Conservation (phyloP, 345 rosid genomes). For the Acer campestre region DNA sequence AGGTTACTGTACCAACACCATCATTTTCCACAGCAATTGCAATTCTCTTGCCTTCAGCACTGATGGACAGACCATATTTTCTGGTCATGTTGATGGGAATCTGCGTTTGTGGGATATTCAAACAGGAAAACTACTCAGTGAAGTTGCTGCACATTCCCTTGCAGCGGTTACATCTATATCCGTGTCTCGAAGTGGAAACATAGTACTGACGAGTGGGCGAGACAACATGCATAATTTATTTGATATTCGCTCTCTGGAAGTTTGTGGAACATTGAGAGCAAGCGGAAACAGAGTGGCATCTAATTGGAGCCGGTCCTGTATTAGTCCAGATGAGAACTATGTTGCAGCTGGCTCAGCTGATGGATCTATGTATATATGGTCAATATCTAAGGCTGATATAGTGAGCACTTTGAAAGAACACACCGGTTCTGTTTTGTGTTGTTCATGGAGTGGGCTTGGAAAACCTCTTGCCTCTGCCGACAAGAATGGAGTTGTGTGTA, state of each 20-base stretch:
- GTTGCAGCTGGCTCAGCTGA: constrained; percentile 94
- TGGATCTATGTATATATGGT: constrained; percentile 85
- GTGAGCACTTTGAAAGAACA: constrained; percentile 83
- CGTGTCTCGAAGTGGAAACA: constrained; percentile 67
- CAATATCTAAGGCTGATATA: constrained; percentile 68
- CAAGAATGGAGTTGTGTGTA: constrained; percentile 75
- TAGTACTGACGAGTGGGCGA: constrained; percentile 83
- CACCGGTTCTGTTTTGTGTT: constrained; percentile 72
- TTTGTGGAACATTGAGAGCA: constrained; percentile 82
- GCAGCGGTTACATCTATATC: constrained; percentile 82
- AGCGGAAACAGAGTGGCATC: constrained; percentile 82
- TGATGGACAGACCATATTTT: constrained; percentile 90
- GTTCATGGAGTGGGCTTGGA: constrained; percentile 94
- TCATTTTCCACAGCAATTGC: constrained; percentile 88
- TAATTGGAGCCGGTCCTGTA: constrained; percentile 95
- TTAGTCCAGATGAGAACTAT: constrained; percentile 80
- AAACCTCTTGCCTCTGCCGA: constrained; percentile 92
- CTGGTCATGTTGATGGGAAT: constrained; percentile 97
- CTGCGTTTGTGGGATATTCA: constrained; percentile 95
- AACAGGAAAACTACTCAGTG: constrained; percentile 76
- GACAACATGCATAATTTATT: constrained; percentile 90
- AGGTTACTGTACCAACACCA: constrained; percentile 92
- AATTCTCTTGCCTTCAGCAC: constrained; percentile 78
- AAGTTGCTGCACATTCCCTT: constrained; percentile 87
- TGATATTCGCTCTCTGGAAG: constrained; percentile 79